A percentile compares a stretch with the other conserved stretches of the same genome.
Evolutionary conservation across 495 filamentous ascomycete species (phyloP).

Genomic region (Bacidia gigantensis): DNA sequence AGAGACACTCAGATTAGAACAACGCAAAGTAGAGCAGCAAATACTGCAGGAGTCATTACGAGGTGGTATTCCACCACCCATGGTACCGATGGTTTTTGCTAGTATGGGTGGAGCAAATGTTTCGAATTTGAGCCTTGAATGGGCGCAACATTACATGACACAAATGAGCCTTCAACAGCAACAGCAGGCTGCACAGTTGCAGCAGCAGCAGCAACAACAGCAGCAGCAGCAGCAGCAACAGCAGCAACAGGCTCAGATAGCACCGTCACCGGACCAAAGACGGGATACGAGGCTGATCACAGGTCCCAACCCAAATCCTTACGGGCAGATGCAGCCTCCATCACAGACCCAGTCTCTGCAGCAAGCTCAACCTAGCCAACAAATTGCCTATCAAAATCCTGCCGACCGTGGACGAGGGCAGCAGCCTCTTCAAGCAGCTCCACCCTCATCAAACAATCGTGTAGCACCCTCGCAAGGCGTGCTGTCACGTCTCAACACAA

Average conservation of each 20-base stretch:
- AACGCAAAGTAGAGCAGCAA: slow-evolving; percentile 67
- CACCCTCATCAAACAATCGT: slow-evolving; percentile 22
- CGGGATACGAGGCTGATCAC: slow-evolving; percentile 23
- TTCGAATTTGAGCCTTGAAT: slow-evolving; percentile 48
- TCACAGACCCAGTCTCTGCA: slow-evolving; percentile 6
- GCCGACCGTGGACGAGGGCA: slow-evolving; percentile 23
- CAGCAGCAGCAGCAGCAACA: slow-evolving; percentile 39
- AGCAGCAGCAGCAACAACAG: slow-evolving; percentile 30
- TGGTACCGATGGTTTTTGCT: slow-evolving; percentile 83
- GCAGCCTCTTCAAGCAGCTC: slow-evolving; percentile 18
- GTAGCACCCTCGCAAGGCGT: slow-evolving; percentile 26
- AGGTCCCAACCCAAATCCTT: slow-evolving; percentile 26
- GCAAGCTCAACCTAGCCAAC: slow-evolving; percentile 16
- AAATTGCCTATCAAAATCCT: slow-evolving; percentile 14
- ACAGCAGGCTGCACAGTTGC: slow-evolving; percentile 34
- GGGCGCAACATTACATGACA: slow-evolving; percentile 53
- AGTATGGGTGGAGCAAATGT: slow-evolving; percentile 59
- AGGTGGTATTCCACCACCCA: slow-evolving; percentile 68
- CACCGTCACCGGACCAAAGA: slow-evolving; percentile 22
- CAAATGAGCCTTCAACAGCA: slow-evolving; percentile 38
- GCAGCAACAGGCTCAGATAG: slow-evolving; percentile 25
- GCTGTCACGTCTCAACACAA: slow-evolving; percentile 41
- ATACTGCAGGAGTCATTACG: slow-evolving; percentile 71
- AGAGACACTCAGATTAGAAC: slow-evolving; percentile 62
- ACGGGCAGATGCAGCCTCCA: slow-evolving; percentile 20